These are phyloP conservation scores for Leccinum fallax DNA, from an alignment of 1,284 basidiomycete genomes.

Conservation along the genomic window DNA sequence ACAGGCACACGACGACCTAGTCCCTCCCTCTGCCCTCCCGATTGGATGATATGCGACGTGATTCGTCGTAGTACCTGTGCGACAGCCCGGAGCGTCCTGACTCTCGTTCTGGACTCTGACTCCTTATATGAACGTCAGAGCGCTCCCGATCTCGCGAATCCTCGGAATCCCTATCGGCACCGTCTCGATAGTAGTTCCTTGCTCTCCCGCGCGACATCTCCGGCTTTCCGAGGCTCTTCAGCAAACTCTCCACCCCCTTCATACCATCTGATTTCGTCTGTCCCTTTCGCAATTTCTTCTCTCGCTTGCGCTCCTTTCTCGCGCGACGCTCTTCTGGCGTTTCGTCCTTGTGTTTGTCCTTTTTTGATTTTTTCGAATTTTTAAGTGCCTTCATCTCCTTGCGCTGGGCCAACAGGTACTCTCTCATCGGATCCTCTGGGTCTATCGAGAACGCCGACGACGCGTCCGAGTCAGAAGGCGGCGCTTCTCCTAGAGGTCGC, in stretches of 20 bases:
- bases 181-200: slow-evolving; percentile 10
- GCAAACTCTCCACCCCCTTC: slow-evolving; percentile 46
- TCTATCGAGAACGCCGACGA: slow-evolving; percentile 77
- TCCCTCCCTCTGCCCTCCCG: slow-evolving; percentile 1
- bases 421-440: slow-evolving; percentile 97
- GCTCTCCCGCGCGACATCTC: slow-evolving; percentile 14
- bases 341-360: slow-evolving; percentile 67
- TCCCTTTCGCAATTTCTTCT: slow-evolving; percentile 54
- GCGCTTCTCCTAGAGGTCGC: slow-evolving; percentile 48
- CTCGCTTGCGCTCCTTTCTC: slow-evolving; percentile 67
- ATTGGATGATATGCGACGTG: slow-evolving; percentile 3
- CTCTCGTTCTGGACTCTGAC: slow-evolving; percentile 20
- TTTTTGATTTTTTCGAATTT: slow-evolving; percentile 58
- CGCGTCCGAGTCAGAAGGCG: slow-evolving; percentile 63
- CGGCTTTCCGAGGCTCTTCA: slow-evolving; percentile 36
- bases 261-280: slow-evolving; percentile 44
- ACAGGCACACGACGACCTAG: slow-evolving; percentile 1
- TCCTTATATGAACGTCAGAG: slow-evolving; percentile 18
- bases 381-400: slow-evolving; percentile 66
- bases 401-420: slow-evolving; percentile 76
- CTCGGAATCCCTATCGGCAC: slow-evolving; percentile 15
- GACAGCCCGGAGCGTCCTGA: slow-evolving; percentile 4
- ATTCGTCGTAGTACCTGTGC: slow-evolving; percentile 9
- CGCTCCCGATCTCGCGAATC: slow-evolving; percentile 10
- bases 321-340: slow-evolving; percentile 75